These are phyloP conservation scores for Aspergillus panamensis DNA, from an alignment of 495 filamentous ascomycete genomes.

Conservation along the genomic window DNA sequence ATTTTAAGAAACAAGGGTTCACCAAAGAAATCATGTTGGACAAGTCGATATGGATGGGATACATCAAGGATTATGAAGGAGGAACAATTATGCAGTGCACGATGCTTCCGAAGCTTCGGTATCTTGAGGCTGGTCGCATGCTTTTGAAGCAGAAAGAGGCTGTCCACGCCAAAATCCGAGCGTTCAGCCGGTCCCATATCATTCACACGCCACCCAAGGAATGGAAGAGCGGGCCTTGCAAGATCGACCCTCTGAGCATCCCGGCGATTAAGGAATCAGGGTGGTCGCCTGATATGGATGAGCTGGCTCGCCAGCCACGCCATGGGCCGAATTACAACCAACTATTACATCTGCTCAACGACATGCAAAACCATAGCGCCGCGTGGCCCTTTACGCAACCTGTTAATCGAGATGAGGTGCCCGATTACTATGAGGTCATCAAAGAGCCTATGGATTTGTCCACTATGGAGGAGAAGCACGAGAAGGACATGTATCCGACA, in stretches of 20 bases:
- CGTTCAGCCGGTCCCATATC: constrained; percentile 83
- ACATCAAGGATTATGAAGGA: constrained; percentile 99
- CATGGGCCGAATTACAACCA: constrained; percentile 96
- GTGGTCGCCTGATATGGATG: constrained; percentile 97
- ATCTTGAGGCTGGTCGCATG: constrained; percentile 92
- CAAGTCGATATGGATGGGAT: constrained; percentile 93
- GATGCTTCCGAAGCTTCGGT: constrained; percentile 93
- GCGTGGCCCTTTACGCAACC: constrained; percentile 94
- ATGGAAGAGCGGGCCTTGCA: constrained; percentile 67
- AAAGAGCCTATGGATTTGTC: constrained; percentile 95
- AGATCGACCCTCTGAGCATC: constrained; percentile 78
- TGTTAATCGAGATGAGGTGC: constrained; percentile 91
- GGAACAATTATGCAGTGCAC: constrained; percentile 99
- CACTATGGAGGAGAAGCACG: constrained; percentile 94
- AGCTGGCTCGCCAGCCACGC: constrained; percentile 90
- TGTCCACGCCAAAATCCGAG: constrained; percentile 89
- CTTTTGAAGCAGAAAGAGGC: constrained; percentile 94
- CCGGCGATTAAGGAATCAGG: constrained; percentile 83
- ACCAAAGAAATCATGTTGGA: constrained; percentile 97
- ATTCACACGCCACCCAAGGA: constrained; percentile 80
- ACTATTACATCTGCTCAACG: constrained; percentile 86
- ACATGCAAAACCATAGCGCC: constrained; percentile 87
- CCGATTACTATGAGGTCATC: constrained; percentile 98
- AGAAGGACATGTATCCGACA: constrained; percentile 85
- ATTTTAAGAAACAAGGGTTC: constrained; percentile 99